Base-by-base conservation (phyloP, 257 asterid species). In the Ballota nigra region DNA sequence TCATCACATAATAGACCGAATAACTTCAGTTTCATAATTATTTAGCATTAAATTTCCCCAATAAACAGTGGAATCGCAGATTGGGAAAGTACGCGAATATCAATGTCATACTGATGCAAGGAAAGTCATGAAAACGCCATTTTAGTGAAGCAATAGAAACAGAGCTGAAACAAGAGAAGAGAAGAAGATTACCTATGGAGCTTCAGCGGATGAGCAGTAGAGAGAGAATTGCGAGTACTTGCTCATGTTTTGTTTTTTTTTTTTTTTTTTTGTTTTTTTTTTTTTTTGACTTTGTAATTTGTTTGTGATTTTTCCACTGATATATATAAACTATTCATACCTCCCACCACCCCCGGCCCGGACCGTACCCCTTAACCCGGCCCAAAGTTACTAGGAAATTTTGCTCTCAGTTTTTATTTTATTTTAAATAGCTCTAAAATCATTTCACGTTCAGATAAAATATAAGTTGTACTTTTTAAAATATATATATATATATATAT, bases 121-220 rank as follows among this genome's bases (percentile, higher is more conserved):
- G 43, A 11, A 33, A 71, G 36, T 66, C 8, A 23, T 38, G 24
- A 4, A 38, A 68, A 43, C 56, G 66, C 57, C 57, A 26, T 11
- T 63, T 4, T 4, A 20, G 19, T 6, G 20, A 41, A 6, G 19
- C 72, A 73, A 65, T 56, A 43, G 23, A 19, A 52, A 23, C 23
- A 6, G 22, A 41, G 23, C 9, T 16, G 63, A 23, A 23, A 4
- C 55, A n/a, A 47, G 55, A 4, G 22, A 47, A 16, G 22, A 4
- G 22, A 16, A 19, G 16, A 63, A 26, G 38, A 47, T 41, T 57
- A 68, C 75, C 68, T 57, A 40, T 26, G 61, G 65, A 77, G 49
- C 55, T 66, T 13, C 66, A 53, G 49, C 78, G 70, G 73, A 24
- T 38, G 65, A 55, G 71, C 68, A 47, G 81, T 77, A 56, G 67